Evolutionary conservation across 208 protist genomes (phyloP).

Genomic region (Phytomonas francai): DNA sequence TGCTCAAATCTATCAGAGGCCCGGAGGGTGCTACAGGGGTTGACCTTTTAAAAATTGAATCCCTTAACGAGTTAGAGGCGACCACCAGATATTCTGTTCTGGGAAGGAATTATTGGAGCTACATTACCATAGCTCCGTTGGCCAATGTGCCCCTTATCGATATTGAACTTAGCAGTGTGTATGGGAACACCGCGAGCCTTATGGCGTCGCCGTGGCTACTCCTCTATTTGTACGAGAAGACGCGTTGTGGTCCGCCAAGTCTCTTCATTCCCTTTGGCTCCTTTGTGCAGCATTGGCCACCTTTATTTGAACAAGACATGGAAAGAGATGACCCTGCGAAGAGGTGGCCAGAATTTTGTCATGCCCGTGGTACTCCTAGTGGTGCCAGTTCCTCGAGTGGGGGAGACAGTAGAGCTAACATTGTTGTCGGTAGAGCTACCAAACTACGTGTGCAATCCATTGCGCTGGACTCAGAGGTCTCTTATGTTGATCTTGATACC

Average conservation of each 20-base stretch:
- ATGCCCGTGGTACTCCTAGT: neutral
- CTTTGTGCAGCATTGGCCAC: constrained; percentile 46
- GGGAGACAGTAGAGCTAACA: neutral
- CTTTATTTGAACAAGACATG: constrained; percentile 27
- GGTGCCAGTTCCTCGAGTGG: neutral
- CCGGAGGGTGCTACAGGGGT: constrained; percentile 48
- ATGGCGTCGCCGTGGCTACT: constrained; percentile 81
- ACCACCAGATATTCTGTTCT: constrained; percentile 81
- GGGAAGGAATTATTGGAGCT: constrained; percentile 83
- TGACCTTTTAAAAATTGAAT: constrained; percentile 84
- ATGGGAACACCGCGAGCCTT: constrained; percentile 70
- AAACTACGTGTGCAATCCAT: constrained; percentile 58
- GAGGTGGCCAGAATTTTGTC: neutral
- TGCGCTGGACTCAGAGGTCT: constrained; percentile 66
- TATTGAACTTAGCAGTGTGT: constrained; percentile 63
- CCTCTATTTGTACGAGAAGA: constrained; percentile 54
- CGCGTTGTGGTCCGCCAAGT: constrained; percentile 41
- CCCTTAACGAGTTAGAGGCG: constrained; percentile 85
- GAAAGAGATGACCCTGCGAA: constrained; percentile 7
- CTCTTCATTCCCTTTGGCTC: constrained; percentile 67
- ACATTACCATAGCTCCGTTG: constrained; percentile 54
- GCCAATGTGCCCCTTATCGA: constrained; percentile 62
- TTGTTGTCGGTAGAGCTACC: neutral
- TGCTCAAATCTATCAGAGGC: constrained; percentile 33
- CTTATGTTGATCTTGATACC: constrained; percentile 43